phyloP scores from a whole-genome alignment of 2,329 filamentous ascomycete genomes.

The Beauveria medogensis region DNA sequence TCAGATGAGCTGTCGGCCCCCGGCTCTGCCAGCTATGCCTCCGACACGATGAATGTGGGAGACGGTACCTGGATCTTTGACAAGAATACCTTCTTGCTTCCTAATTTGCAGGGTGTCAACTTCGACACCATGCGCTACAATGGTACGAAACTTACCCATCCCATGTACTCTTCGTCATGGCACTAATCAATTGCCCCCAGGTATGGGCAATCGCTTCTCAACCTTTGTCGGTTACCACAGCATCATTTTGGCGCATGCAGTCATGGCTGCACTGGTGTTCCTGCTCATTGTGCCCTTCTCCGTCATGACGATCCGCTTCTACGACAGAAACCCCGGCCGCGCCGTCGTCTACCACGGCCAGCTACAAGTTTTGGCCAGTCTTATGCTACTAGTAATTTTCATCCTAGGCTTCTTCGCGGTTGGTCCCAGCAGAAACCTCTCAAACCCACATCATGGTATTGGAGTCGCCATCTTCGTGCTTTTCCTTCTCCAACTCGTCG shows the following conservation, averaged over 20 bases:
- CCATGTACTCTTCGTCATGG: no score
- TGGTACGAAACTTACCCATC: constrained; percentile 42
- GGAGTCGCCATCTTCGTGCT: constrained; percentile 70
- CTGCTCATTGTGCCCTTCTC: constrained; percentile 64
- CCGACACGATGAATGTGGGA: constrained; percentile 66
- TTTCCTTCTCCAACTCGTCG: constrained; percentile 62
- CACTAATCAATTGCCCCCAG: constrained; percentile 31
- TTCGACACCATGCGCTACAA: constrained; percentile 81
- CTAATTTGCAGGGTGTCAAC: constrained; percentile 67
- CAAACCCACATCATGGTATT: constrained; percentile 80
- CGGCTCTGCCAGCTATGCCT: constrained; percentile 65
- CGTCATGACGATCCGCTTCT: constrained; percentile 68
- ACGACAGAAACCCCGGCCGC: constrained; percentile 50
- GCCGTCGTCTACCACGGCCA: constrained; percentile 66
- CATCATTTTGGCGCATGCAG: constrained; percentile 62
- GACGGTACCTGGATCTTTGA: constrained; percentile 78
- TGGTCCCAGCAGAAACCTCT: constrained; percentile 60
- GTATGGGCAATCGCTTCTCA: constrained; percentile 76
- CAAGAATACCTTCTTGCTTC: constrained; percentile 69
- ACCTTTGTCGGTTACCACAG: constrained; percentile 61
- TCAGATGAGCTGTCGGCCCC: constrained; percentile 56
- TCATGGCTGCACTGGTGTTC: constrained; percentile 66
- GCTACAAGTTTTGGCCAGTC: constrained; percentile 60
- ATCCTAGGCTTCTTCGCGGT: constrained; percentile 73
- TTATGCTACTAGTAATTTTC: constrained; percentile 63